Evolutionary conservation across 2,329 filamentous ascomycete genomes (phyloP), one percentile per base, ranked within the genome.

Genomic region (Pyrenophora teres): DNA sequence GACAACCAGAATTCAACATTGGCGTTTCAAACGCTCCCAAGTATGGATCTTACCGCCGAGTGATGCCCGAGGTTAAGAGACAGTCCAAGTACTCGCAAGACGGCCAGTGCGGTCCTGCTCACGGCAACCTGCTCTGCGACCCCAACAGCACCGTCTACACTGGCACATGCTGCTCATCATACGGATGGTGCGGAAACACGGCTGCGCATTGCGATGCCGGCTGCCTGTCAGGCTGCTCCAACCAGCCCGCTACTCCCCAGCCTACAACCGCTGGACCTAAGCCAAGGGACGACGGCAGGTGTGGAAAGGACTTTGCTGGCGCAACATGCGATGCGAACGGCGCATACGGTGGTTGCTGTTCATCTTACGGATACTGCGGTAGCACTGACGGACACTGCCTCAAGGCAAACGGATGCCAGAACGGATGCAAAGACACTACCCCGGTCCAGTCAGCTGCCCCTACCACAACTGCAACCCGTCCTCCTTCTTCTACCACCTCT

Each of bases 91-190:
- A 72, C 59, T 76, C 74, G 18, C 59, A 64, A 1, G 74, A 76
- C 40, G 75, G 75, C 30, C 65, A 68, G 43, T 77, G 75, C 42
- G 75, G 75, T 15, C 68, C 74, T 21, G 63, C 65, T 15, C 69
- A 76, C 58, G 69, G 68, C 47, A 74, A 74, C 50, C 52, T 72
- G 7, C 64, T 77, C 36, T 77, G 74, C 57, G 71, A 79, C 56
- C 74, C 77, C 37, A 74, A 77, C 6, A 78, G 75, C 64, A 76
- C 65, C 4, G 69, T 65, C 10, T 80, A 81, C 65, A 71, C 60
- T 2, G 78, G 78, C 35, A 67, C 70, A 27, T 80, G 78, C 59
- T 81, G 78, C 63, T 77, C 75, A 37, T 62, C 68, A 57, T 73
- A 75, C 52, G 70, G 71, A 40, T 74, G 72, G 73, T 80, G 78